Evolutionary conservation across 306 rosid genomes (phyloP).

Genomic region (Cucurbita moschata): DNA sequence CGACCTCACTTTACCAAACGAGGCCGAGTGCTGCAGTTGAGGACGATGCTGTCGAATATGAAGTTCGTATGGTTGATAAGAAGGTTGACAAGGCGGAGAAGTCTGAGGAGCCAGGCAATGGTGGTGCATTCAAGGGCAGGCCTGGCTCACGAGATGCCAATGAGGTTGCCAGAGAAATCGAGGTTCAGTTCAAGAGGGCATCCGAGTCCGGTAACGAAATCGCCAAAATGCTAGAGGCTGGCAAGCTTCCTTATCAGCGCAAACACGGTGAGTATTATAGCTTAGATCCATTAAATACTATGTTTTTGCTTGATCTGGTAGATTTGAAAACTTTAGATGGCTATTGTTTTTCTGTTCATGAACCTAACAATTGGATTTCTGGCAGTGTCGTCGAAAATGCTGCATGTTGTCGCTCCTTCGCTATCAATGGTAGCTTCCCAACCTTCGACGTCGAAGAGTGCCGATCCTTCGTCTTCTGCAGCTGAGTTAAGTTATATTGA

Average conservation of each 20-base stretch:
- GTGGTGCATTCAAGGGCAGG: constrained; percentile 29
- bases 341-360: constrained; percentile 1
- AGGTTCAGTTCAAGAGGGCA: constrained; percentile 62
- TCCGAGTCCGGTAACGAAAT: constrained; percentile 63
- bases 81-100: constrained; percentile 54
- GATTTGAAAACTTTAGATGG: background rate
- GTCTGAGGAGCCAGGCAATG: constrained; percentile 34
- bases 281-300: background rate
- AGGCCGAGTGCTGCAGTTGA: constrained; percentile 32
- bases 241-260: constrained; percentile 47
- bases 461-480: constrained; percentile 32
- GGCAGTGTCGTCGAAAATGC: constrained; percentile 68
- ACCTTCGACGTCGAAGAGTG: constrained; percentile 49
- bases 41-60: constrained; percentile 36
- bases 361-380: constrained; percentile 1
- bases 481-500: constrained; percentile 25
- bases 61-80: constrained; percentile 50
- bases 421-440: constrained; percentile 40
- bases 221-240: constrained; percentile 66
- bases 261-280: constrained; percentile 41
- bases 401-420: constrained; percentile 47
- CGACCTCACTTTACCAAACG: constrained; percentile 22
- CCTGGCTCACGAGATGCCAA: constrained; percentile 41
- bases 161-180: constrained; percentile 65
- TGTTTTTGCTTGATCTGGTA: background rate